Evolutionary conservation across 2,329 filamentous ascomycete species (phyloP).

Genomic region (Fusarium verrucosum): DNA sequence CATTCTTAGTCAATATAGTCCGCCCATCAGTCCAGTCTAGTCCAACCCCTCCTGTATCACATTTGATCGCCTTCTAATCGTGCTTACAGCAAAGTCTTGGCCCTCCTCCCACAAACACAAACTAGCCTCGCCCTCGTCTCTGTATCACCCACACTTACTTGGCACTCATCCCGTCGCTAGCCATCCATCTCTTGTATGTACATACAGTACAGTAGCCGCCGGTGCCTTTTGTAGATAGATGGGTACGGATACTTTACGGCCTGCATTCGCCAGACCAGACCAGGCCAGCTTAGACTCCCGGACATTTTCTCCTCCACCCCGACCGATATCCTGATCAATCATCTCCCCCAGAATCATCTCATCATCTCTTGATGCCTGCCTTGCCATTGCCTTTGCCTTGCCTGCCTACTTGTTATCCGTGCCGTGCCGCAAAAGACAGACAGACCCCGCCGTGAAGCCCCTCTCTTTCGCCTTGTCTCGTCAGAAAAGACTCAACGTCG

Average conservation of each 20-base stretch:
- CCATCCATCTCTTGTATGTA: conserved; percentile 34
- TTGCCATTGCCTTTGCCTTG: too few species aligned
- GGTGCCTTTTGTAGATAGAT: too few species aligned
- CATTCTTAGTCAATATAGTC: too few species aligned
- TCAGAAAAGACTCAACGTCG: conserved; percentile 15
- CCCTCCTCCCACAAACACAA: conserved; percentile 3
- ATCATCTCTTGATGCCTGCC: neutral
- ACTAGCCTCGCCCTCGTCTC: conserved; percentile 16
- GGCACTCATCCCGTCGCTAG: conserved; percentile 23
- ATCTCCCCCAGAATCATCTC: neutral
- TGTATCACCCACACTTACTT: conserved; percentile 32
- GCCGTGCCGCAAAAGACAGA: conserved; percentile 11
- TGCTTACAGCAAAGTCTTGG: conserved; percentile 7
- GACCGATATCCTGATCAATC: neutral
- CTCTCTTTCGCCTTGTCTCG: neutral
- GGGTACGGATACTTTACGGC: neutral
- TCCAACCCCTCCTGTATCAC: conserved; percentile 13
- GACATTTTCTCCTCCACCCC: conserved; percentile 21
- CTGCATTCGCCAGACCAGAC: conserved; percentile 23
- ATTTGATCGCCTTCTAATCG: conserved; percentile 13
- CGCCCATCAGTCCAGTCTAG: neutral
- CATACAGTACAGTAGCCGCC: too few species aligned
- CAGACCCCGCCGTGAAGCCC: conserved; percentile 8
- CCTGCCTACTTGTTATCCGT: neutral
- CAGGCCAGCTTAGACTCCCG: conserved; percentile 21